Evolutionary conservation across 2,329 filamentous ascomycete species (phyloP).

Genomic region (Dryadomyces quercus-mongolicae): DNA sequence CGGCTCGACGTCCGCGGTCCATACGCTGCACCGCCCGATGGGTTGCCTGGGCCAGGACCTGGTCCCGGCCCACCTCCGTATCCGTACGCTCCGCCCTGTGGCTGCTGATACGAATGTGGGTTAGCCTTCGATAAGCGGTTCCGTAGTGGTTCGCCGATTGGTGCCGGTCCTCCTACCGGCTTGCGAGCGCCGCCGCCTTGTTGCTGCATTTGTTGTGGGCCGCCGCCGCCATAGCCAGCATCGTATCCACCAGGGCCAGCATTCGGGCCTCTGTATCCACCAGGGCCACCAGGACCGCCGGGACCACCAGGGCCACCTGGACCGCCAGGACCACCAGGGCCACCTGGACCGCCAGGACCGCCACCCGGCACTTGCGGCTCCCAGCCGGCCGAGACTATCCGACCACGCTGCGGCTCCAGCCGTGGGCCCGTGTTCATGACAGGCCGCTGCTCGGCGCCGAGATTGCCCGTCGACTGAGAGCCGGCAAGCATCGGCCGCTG

Average conservation of each 20-base stretch:
- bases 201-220: conserved; percentile 5
- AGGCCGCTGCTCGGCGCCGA: conserved; percentile 22
- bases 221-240: conserved; percentile 6
- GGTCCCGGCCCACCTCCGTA: background rate
- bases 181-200: conserved; percentile 3
- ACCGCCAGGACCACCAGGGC: background rate
- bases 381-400: conserved; percentile 31
- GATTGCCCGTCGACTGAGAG: conserved; percentile 33
- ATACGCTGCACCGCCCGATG: conserved; percentile 21
- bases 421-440: conserved; percentile 4
- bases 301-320: too few relatives aligned
- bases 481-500: conserved; percentile 21
- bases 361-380: conserved; percentile 25
- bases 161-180: conserved; percentile 5
- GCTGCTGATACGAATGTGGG: conserved; percentile 2
- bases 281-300: conserved; percentile 1
- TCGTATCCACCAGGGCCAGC: conserved; percentile 13
- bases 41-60: conserved; percentile 5
- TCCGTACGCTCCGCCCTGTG: background rate
- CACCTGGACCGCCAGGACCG: background rate
- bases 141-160: background rate
- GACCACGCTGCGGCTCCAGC: conserved; percentile 26
- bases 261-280: conserved; percentile 27
- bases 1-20: conserved; percentile 25
- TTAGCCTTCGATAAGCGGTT: background rate